Percentiles rank a stretch among this genome's conserved stretches.
Evolutionary conservation across 2,329 filamentous ascomycete genomes (phyloP).

Genomic region (Alternaria conjuncta): DNA sequence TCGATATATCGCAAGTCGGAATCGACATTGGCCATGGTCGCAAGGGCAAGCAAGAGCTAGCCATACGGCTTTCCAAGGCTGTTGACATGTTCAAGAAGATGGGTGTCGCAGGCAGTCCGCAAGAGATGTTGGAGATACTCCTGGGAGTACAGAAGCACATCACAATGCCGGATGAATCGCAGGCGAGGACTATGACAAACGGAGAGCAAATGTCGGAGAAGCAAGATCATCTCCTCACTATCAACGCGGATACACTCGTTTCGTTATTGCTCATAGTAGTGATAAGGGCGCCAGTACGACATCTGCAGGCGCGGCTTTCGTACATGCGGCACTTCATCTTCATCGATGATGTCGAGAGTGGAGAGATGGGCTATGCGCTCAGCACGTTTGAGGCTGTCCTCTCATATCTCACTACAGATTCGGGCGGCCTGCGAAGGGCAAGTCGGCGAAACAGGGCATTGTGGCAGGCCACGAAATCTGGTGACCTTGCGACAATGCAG

Average conservation of each 20-base stretch:
- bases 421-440: slow-evolving; percentile 78
- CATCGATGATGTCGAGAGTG: slow-evolving; percentile 95
- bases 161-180: slow-evolving; percentile 63
- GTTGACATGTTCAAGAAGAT: slow-evolving; percentile 92
- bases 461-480: slow-evolving; percentile 85
- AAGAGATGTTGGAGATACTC: slow-evolving; percentile 86
- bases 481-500: slow-evolving; percentile 75
- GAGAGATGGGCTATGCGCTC: slow-evolving; percentile 93
- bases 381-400: slow-evolving; percentile 96
- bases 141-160: slow-evolving; percentile 83
- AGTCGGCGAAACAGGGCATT: slow-evolving; percentile 84
- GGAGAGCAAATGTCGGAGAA: slow-evolving; percentile 56
- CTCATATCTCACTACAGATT: slow-evolving; percentile 84
- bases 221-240: slow-evolving; percentile 63
- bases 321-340: slow-evolving; percentile 99
- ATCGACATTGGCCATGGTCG: slow-evolving; percentile 82
- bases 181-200: slow-evolving; percentile 21
- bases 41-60: slow-evolving; percentile 80
- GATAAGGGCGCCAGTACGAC: slow-evolving; percentile 84
- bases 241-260: slow-evolving; percentile 90
- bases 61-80: slow-evolving; percentile 75
- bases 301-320: slow-evolving; percentile 85
- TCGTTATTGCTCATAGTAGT: slow-evolving; percentile 90
- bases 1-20: slow-evolving; percentile 94
- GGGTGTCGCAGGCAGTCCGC: slow-evolving; percentile 75